A percentile compares a stretch with the other conserved stretches of the same genome.
These are phyloP conservation scores for Ocimum tenuiflorum DNA, from an alignment of 257 asterid genomes.

Conservation along the genomic window DNA sequence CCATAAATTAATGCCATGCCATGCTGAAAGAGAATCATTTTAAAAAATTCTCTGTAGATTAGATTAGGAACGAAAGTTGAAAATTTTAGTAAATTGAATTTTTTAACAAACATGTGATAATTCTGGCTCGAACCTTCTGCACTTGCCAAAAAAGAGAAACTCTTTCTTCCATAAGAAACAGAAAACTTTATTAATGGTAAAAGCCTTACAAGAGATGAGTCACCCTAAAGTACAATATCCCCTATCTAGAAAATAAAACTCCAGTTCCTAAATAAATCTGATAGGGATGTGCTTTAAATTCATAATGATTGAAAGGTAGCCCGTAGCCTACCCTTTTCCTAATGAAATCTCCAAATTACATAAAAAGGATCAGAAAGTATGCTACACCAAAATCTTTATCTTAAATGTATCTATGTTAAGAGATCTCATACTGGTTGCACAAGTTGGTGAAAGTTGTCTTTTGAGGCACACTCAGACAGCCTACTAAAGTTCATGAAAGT, in stretches of 20 bases:
- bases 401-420: background rate
- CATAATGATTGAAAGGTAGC: background rate
- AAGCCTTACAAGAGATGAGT: background rate
- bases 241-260: background rate
- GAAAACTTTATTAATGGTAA: background rate
- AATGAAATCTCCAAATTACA: background rate
- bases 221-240: background rate
- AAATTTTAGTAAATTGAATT: background rate
- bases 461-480: background rate
- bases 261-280: background rate
- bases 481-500: background rate
- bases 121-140: slow-evolving; percentile 4
- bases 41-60: background rate
- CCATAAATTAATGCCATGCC: background rate
- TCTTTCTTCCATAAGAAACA: background rate
- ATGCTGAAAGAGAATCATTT: slow-evolving; percentile 5
- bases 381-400: background rate
- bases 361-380: background rate
- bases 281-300: background rate
- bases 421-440: background rate
- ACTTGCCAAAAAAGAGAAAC: background rate
- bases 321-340: background rate
- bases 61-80: slow-evolving; percentile 1
- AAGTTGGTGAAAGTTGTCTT: background rate
- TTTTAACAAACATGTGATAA: background rate